These are phyloP conservation scores for Fagus crenata DNA, from an alignment of 306 rosid species.

Conservation along the genomic window DNA sequence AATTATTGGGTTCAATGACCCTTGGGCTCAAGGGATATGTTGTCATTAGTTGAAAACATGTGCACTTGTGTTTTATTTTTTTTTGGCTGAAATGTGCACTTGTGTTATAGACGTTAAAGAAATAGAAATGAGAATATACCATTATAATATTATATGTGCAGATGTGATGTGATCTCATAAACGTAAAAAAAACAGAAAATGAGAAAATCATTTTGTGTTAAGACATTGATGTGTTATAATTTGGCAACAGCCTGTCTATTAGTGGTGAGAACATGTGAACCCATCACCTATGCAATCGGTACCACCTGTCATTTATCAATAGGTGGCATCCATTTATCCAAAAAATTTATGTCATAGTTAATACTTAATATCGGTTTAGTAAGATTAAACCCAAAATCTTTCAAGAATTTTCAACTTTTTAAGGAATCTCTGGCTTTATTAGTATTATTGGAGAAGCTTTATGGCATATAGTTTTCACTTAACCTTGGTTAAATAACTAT, in stretches of 20 bases:
- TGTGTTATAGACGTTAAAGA: no score
- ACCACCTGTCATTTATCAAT: constrained; percentile 5
- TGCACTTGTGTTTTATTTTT: no score
- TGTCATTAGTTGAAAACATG: no score
- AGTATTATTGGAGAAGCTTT: background rate
- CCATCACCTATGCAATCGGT: background rate
- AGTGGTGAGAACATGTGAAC: constrained; percentile 16
- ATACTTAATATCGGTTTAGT: background rate
- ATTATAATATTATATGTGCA: no score
- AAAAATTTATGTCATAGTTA: background rate
- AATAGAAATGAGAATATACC: no score
- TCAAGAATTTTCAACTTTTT: background rate
- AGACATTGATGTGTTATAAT: background rate
- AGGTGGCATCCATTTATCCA: background rate
- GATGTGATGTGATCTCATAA: no score
- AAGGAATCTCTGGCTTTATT: constrained; percentile 25
- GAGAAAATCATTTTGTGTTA: background rate
- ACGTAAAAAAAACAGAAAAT: background rate
- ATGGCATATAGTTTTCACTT: background rate
- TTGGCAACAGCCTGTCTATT: constrained; percentile 15
- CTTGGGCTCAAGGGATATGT: no score
- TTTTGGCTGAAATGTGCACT: no score
- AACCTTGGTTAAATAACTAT: background rate
- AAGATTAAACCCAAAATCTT: background rate
- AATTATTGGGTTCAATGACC: no score